Percentiles rank a stretch among this genome's conserved stretches.
These are phyloP conservation scores for Penicillium psychrofluorescens DNA, from an alignment of 495 filamentous ascomycete species.

Conservation along the genomic window DNA sequence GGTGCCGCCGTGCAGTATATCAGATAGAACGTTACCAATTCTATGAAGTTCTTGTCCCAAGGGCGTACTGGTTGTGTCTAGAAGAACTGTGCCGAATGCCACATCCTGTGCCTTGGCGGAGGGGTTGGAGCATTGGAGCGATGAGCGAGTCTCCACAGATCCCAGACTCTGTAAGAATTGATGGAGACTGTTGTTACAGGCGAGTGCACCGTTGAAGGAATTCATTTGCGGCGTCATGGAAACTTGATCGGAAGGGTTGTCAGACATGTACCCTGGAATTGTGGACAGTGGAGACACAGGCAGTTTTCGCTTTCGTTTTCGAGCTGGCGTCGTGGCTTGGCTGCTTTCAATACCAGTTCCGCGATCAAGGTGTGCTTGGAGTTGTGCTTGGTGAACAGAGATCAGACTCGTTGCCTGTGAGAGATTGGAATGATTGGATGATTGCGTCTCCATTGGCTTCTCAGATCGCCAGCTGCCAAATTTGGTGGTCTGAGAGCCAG, in stretches of 20 bases:
- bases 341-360: no score
- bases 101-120: constrained; percentile 6
- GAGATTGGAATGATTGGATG: neutral
- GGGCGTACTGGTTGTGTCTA: constrained; percentile 5
- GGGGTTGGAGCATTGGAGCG: constrained; percentile 18
- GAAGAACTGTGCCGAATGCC: constrained; percentile 15
- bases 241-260: no score
- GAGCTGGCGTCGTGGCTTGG: neutral
- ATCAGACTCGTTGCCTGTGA: neutral
- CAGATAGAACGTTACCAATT: constrained; percentile 11
- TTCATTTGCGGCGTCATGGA: neutral
- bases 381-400: neutral
- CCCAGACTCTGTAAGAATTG: constrained; percentile 12
- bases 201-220: neutral
- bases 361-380: neutral
- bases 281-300: constrained; percentile 16
- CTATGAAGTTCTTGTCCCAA: constrained; percentile 20
- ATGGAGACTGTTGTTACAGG: neutral
- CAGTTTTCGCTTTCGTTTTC: neutral
- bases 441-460: neutral
- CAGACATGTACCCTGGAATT: constrained; percentile 18
- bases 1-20: neutral
- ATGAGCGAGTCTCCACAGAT: neutral
- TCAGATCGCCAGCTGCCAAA: neutral
- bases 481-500: neutral